These are phyloP conservation scores for Apocynum venetum DNA, from an alignment of 257 asterid genomes.

Conservation along the genomic window DNA sequence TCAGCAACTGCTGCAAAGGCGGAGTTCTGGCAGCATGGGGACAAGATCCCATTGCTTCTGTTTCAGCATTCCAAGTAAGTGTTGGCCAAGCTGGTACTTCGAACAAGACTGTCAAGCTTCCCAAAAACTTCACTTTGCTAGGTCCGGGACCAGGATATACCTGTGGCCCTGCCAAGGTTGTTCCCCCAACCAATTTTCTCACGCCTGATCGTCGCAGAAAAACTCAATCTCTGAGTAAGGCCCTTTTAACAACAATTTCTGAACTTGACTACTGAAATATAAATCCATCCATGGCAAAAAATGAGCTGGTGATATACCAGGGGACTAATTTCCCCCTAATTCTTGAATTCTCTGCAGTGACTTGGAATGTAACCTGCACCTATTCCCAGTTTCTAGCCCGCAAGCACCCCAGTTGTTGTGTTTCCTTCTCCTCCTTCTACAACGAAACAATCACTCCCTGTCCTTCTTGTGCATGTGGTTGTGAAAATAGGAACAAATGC, in stretches of 20 bases:
- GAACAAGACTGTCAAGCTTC: slow-evolving; percentile 68
- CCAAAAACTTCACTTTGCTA: slow-evolving; percentile 63
- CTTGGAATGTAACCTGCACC: slow-evolving; percentile 40
- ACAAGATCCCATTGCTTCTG: slow-evolving; percentile 55
- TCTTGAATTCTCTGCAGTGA: slow-evolving; percentile 25
- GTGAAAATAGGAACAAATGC: slow-evolving; percentile 29
- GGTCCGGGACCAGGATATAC: slow-evolving; percentile 80
- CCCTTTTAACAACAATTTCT: not conserved
- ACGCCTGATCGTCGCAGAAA: slow-evolving; percentile 65
- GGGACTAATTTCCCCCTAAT: not conserved
- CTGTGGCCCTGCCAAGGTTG: slow-evolving; percentile 76
- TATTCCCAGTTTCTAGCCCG: slow-evolving; percentile 30
- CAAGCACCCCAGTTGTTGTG: slow-evolving; percentile 32
- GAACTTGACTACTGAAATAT: not conserved
- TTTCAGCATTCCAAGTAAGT: slow-evolving; percentile 59
- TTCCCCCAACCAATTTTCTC: slow-evolving; percentile 60
- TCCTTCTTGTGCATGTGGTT: slow-evolving; percentile 38
- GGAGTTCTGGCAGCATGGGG: slow-evolving; percentile 72
- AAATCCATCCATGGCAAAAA: not conserved
- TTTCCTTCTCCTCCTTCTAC: slow-evolving; percentile 36
- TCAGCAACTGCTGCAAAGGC: slow-evolving; percentile 71
- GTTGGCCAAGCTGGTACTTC: slow-evolving; percentile 77
- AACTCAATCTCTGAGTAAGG: slow-evolving; percentile 71
- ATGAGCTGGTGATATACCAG: not conserved
- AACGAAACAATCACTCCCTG: slow-evolving; percentile 31